Conservation (phyloP, 805 yeast species). For the Saccharomyces paradoxus region DNA sequence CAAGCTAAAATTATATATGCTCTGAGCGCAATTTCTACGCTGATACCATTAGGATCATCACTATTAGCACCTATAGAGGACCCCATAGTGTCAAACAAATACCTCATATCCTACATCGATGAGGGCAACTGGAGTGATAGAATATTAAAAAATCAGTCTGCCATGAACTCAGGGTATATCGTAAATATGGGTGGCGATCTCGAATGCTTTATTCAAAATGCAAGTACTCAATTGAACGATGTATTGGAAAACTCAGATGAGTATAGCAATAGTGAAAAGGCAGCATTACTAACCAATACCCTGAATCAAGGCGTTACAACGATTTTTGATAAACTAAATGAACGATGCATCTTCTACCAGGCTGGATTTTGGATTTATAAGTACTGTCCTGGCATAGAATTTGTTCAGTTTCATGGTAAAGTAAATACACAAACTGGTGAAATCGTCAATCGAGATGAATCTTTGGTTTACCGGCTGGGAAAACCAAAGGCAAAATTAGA, state of each 20-base stretch:
- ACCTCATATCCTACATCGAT: constrained; percentile 14
- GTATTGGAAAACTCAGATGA: constrained; percentile 5
- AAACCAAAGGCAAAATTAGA: constrained; percentile 11
- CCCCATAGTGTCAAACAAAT: constrained; percentile 13
- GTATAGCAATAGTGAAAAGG: constrained; percentile 7
- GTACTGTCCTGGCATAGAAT: constrained; percentile 40
- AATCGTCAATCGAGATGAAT: not conserved
- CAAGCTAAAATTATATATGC: not conserved
- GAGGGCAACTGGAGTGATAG: constrained; percentile 11
- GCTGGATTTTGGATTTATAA: constrained; percentile 50
- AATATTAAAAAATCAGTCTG: constrained; percentile 7
- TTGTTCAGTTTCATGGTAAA: constrained; percentile 40
- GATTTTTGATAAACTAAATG: constrained; percentile 9
- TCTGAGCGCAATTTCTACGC: not conserved
- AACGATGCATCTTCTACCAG: constrained; percentile 20
- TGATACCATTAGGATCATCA: constrained; percentile 1
- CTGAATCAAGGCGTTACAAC: constrained; percentile 14
- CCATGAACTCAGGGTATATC: constrained; percentile 11
- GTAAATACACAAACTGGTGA: not conserved
- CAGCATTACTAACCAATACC: constrained; percentile 9
- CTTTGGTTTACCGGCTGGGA: constrained; percentile 28
- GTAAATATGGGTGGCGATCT: constrained; percentile 13
- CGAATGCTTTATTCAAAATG: constrained; percentile 19
- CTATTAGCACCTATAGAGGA: constrained; percentile 18
- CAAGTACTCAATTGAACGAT: constrained; percentile 1